Evolutionary conservation across 139 green algal genomes (phyloP).

Genomic region (Closterium sp.): DNA sequence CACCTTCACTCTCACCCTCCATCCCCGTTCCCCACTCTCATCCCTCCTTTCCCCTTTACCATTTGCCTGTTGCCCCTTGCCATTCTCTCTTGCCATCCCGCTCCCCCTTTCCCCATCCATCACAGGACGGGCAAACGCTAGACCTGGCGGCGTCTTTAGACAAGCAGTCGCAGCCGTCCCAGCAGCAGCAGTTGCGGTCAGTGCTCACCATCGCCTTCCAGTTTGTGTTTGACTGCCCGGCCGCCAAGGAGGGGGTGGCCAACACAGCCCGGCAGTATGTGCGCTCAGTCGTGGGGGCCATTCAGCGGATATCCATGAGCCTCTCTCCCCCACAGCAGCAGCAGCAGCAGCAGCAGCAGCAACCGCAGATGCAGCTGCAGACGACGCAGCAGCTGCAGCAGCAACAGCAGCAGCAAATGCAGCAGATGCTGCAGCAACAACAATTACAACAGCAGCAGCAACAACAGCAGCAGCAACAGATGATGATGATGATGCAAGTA

Average conservation of each 20-base stretch:
- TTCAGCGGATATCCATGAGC: slow-evolving; percentile 35
- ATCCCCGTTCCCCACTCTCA: background rate
- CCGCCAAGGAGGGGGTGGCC: slow-evolving; percentile 24
- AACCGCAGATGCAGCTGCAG: background rate
- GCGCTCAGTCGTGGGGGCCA: slow-evolving; percentile 20
- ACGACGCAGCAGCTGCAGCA: background rate
- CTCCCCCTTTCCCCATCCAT: background rate
- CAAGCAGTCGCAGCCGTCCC: slow-evolving; percentile 2
- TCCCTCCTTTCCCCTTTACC: too few species aligned
- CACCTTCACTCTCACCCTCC: too few species aligned
- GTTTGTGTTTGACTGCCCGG: slow-evolving; percentile 28
- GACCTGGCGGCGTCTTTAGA: slow-evolving; percentile 31
- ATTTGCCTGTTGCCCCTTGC: too few species aligned
- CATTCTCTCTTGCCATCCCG: background rate
- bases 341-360: slow-evolving; percentile 5
- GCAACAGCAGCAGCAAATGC: background rate
- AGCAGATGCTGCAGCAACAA: background rate
- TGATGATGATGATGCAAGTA: background rate
- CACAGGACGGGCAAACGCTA: slow-evolving; percentile 6
- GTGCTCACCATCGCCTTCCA: slow-evolving; percentile 52
- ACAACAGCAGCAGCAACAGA: background rate
- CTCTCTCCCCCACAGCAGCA: slow-evolving; percentile 11
- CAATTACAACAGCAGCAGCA: background rate
- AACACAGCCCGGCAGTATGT: slow-evolving; percentile 35
- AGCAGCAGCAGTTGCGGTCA: slow-evolving; percentile 13